A percentile compares a stretch with the other conserved stretches of the same genome.
Conservation (phyloP, 2,329 filamentous ascomycete genomes). For the Penicillium sp. region DNA sequence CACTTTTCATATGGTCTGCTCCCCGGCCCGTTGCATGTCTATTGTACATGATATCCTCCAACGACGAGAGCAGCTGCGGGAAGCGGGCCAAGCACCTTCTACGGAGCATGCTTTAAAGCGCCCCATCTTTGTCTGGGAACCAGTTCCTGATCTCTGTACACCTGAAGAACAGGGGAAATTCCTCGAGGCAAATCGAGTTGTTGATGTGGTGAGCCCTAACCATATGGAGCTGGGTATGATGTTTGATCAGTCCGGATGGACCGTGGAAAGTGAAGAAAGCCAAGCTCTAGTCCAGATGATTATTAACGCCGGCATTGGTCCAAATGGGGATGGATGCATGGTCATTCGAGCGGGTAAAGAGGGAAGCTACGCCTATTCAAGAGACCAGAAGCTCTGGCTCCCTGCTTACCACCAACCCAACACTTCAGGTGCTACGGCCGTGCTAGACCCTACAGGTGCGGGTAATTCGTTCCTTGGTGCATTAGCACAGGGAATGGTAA, state of each 20-base stretch:
- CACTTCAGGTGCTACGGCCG: conserved; percentile 40
- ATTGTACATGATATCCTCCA: conserved; percentile 70
- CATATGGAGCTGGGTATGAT: conserved; percentile 84
- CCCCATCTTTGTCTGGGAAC: conserved; percentile 90
- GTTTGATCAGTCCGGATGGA: conserved; percentile 61
- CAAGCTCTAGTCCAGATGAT: conserved; percentile 37
- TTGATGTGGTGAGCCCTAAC: conserved; percentile 74
- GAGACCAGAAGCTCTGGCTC: conserved; percentile 60
- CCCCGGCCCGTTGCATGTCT: conserved; percentile 71
- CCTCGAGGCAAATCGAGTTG: conserved; percentile 51
- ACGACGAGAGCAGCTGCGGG: conserved; percentile 43
- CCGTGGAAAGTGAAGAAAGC: conserved; percentile 26
- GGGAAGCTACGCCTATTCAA: conserved; percentile 52
- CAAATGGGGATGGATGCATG: conserved; percentile 37
- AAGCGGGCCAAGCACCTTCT: conserved; percentile 28
- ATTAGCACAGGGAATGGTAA: conserved; percentile 57
- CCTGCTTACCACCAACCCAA: conserved; percentile 67
- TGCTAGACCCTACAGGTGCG: conserved; percentile 91
- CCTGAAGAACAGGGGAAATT: conserved; percentile 61
- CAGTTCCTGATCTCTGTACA: conserved; percentile 83
- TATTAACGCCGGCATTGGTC: conserved; percentile 38
- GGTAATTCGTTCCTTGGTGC: conserved; percentile 84
- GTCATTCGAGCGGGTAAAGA: conserved; percentile 64
- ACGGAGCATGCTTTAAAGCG: conserved; percentile 44
- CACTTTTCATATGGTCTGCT: conserved; percentile 87